phyloP scores from a whole-genome alignment of 1,139 yeast species.

The Yamadazyma taylorii region DNA sequence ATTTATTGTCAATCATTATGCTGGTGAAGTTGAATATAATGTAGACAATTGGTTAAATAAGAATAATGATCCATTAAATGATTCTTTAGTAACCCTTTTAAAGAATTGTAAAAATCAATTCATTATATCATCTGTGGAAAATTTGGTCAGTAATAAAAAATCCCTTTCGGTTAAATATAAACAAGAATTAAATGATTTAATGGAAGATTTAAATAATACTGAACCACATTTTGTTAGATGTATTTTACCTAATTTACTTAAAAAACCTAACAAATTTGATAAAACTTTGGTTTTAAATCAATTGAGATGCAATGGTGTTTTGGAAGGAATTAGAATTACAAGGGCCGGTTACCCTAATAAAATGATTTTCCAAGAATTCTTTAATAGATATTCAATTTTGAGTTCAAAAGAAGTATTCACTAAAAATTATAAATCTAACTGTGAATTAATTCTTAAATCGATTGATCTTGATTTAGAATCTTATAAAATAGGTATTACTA shows the following conservation, averaged over 20 bases:
- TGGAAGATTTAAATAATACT: slow-evolving; percentile 74
- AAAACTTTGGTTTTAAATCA: slow-evolving; percentile 81
- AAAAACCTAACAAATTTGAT: slow-evolving; percentile 71
- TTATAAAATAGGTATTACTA: slow-evolving; percentile 80
- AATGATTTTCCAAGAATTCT: slow-evolving; percentile 79
- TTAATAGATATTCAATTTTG: slow-evolving; percentile 69
- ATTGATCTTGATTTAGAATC: slow-evolving; percentile 61
- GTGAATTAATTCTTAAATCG: slow-evolving; percentile 64
- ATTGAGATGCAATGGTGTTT: slow-evolving; percentile 93
- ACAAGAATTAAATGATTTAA: slow-evolving; percentile 72
- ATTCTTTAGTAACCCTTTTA: slow-evolving; percentile 61
- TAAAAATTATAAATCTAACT: slow-evolving; percentile 57
- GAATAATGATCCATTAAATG: slow-evolving; percentile 91
- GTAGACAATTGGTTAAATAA: slow-evolving; percentile 93
- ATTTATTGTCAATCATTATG: slow-evolving; percentile 86
- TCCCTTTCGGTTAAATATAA: slow-evolving; percentile 87
- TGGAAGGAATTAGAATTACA: slow-evolving; percentile 96
- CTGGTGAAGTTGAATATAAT: slow-evolving; percentile 91
- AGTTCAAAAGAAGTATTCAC: slow-evolving; percentile 48
- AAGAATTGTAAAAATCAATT: slow-evolving; percentile 57
- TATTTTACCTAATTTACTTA: slow-evolving; percentile 82
- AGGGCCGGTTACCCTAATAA: slow-evolving; percentile 97
- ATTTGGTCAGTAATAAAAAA: slow-evolving; percentile 40
- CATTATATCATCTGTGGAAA: slow-evolving; percentile 23
- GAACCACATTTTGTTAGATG: slow-evolving; percentile 98